Conservation (phyloP, 2,329 filamentous ascomycete genomes). For the Apiospora malaysiana region DNA sequence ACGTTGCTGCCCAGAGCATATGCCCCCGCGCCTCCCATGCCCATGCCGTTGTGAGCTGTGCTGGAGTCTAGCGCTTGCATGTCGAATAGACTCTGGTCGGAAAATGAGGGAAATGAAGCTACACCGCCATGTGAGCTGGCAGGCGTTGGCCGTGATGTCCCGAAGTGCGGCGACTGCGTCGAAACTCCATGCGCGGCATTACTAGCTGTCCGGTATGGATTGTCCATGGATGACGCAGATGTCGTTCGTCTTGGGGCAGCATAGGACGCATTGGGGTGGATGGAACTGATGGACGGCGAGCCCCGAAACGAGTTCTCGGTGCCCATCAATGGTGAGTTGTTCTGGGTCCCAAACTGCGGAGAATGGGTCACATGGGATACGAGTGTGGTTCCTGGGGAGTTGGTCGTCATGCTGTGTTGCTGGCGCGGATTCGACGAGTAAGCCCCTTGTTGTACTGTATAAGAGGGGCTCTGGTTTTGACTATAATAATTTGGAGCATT, state of each 20-base stretch:
- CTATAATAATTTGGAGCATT: conserved; percentile 38
- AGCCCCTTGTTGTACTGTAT: conserved; percentile 36
- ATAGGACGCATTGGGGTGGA: conserved; percentile 36
- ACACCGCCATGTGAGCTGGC: conserved; percentile 38
- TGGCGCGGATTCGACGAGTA: conserved; percentile 38
- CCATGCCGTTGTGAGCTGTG: conserved; percentile 32
- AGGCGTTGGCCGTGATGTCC: conserved; percentile 34
- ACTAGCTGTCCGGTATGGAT: conserved; percentile 33
- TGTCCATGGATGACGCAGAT: conserved; percentile 40
- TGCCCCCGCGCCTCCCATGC: conserved; percentile 32
- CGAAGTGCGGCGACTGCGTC: conserved; percentile 40
- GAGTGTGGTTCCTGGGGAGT: conserved; percentile 37
- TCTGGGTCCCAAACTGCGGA: conserved; percentile 40
- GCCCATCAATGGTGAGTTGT: conserved; percentile 41
- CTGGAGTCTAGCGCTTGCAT: conserved; percentile 36
- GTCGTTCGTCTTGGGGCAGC: conserved; percentile 37
- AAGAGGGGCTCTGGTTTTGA: conserved; percentile 36
- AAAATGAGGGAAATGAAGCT: conserved; percentile 36
- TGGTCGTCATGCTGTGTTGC: conserved; percentile 37
- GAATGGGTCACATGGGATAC: conserved; percentile 41
- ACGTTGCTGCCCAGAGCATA: conserved; percentile 36
- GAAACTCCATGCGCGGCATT: conserved; percentile 34
- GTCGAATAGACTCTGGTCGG: conserved; percentile 38
- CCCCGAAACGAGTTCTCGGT: conserved; percentile 39
- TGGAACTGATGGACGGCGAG: conserved; percentile 36